Conservation (phyloP, 106 monocot species). For the Narthecium ossifragum region DNA sequence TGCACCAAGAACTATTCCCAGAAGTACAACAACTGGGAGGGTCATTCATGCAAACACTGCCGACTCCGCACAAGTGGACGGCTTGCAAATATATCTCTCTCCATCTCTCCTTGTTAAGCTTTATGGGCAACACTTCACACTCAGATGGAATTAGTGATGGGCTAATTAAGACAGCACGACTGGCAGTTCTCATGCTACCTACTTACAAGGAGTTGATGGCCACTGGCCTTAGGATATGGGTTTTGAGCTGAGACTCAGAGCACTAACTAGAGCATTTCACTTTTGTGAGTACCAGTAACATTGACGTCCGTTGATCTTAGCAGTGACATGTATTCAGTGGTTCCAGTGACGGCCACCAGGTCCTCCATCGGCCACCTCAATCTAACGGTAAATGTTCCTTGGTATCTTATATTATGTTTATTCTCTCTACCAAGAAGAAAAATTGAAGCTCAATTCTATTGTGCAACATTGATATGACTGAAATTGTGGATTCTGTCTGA, state of each 20-base stretch:
- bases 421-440: too few species aligned
- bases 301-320: constrained; percentile 17
- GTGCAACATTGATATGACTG: too few species aligned
- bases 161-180: constrained; percentile 80
- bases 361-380: constrained; percentile 77
- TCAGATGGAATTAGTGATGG: too few species aligned
- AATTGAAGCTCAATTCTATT: neutral
- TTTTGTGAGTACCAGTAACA: neutral
- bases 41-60: constrained; percentile 90
- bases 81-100: constrained; percentile 61
- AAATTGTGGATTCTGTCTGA: too few species aligned
- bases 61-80: constrained; percentile 73
- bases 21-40: constrained; percentile 77
- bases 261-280: neutral
- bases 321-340: constrained; percentile 92
- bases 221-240: constrained; percentile 82
- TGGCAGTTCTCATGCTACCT: constrained; percentile 74
- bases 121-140: too few species aligned
- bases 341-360: constrained; percentile 91
- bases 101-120: too few species aligned
- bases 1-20: constrained; percentile 91
- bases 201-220: constrained; percentile 71
- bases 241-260: constrained; percentile 57
- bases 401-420: constrained; percentile 96
- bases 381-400: constrained; percentile 58